A percentile compares a stretch with the other conserved stretches of the same genome.
These are phyloP conservation scores for Heritiera littoralis DNA, from an alignment of 345 rosid species.

Conservation along the genomic window DNA sequence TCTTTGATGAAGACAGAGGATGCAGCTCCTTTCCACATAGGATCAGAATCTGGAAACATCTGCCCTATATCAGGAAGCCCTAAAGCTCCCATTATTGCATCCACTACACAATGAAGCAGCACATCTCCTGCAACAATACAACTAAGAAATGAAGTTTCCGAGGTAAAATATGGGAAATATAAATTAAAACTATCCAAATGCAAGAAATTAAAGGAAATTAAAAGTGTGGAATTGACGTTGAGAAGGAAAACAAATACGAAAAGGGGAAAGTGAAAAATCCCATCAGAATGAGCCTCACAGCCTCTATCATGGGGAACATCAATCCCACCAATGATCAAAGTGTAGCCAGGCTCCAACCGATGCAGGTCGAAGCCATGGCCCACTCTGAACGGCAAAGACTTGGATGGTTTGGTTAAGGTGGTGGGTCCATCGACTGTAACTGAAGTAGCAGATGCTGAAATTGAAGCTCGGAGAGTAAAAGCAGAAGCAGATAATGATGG, in stretches of 20 bases:
- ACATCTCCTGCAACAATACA: slow-evolving; percentile 74
- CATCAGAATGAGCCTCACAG: slow-evolving; percentile 99
- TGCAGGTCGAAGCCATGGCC: slow-evolving; percentile 99
- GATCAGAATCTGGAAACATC: slow-evolving; percentile 91
- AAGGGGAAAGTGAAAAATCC: slow-evolving; percentile 30
- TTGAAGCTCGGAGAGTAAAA: slow-evolving; percentile 24
- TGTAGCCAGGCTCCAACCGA: slow-evolving; percentile 86
- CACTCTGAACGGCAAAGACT: slow-evolving; percentile 75
- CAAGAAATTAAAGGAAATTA: not conserved
- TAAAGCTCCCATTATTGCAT: slow-evolving; percentile 92
- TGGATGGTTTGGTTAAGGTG: slow-evolving; percentile 38
- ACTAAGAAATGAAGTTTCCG: not conserved
- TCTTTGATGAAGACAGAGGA: slow-evolving; percentile 87
- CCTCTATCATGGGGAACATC: slow-evolving; percentile 92
- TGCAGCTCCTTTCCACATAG: slow-evolving; percentile 96
- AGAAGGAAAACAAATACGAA: not conserved
- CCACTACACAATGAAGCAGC: slow-evolving; percentile 95
- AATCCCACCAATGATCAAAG: slow-evolving; percentile 92
- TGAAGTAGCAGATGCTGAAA: slow-evolving; percentile 42
- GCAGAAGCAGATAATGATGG: slow-evolving; percentile 20
- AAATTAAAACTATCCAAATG: not conserved
- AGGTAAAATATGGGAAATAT: not conserved
- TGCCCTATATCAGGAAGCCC: slow-evolving; percentile 99
- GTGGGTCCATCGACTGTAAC: slow-evolving; percentile 41
- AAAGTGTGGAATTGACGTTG: not conserved